Percentiles rank a stretch among this genome's conserved stretches.
phyloP scores from a whole-genome alignment of 2,329 filamentous ascomycete genomes.

The Trichoderma koningii region DNA sequence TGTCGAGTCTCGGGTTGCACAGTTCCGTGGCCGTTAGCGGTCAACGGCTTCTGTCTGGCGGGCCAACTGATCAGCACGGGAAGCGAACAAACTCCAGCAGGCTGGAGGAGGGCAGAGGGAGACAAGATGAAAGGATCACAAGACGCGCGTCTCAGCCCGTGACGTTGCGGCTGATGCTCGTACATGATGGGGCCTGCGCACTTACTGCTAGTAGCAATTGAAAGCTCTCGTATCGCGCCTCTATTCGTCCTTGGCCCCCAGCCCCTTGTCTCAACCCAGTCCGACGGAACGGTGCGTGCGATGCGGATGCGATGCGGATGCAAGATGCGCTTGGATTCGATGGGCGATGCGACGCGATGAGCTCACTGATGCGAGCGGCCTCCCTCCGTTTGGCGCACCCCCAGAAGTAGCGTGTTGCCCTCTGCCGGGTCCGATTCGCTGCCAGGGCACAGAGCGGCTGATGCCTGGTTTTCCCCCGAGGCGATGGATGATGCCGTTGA shows the following conservation, averaged over 20 bases:
- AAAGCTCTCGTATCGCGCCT: not conserved
- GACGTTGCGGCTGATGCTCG: conserved; percentile 13
- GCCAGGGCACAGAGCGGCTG: not conserved
- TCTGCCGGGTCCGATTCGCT: not conserved
- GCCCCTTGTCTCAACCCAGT: conserved; percentile 2
- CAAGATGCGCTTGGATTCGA: conserved; percentile 8
- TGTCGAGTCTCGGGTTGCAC: not conserved
- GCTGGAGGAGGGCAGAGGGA: not conserved
- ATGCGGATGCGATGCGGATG: conserved; percentile 4
- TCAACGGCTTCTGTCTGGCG: not conserved
- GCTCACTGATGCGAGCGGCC: not conserved
- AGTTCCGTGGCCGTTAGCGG: not conserved
- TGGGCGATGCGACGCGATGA: conserved; percentile 8
- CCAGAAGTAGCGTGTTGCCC: not conserved
- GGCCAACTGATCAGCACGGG: not conserved
- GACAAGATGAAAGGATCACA: conserved; percentile 22
- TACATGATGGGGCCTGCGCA: not conserved
- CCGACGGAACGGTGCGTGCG: conserved; percentile 18
- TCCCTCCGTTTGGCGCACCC: not conserved
- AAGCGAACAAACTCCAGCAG: not conserved
- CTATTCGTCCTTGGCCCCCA: not conserved
- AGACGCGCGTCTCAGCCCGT: conserved; percentile 14
- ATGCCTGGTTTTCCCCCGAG: not conserved
- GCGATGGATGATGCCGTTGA: not conserved
- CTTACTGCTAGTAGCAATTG: no score